Conservation (phyloP, 2,329 filamentous ascomycete species). For the Beauveria scarabaeidicola region DNA sequence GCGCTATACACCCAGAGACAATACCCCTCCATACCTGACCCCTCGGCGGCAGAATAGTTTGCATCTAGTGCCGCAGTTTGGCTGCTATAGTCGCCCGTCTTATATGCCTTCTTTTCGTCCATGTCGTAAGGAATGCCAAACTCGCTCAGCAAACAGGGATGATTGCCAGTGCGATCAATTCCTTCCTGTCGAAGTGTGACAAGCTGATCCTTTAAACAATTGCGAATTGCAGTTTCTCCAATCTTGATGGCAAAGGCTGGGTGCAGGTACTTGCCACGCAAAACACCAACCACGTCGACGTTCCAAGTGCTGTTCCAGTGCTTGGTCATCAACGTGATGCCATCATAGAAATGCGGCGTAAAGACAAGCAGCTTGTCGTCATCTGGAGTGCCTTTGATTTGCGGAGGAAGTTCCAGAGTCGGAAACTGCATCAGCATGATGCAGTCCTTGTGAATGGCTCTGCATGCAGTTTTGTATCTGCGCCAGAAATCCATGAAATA, state of each 20-base stretch:
- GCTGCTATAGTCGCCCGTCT: conserved; percentile 88
- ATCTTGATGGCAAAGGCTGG: conserved; percentile 89
- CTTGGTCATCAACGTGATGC: conserved; percentile 93
- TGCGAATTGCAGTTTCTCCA: conserved; percentile 87
- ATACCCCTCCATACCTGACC: conserved; percentile 73
- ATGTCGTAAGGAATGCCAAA: conserved; percentile 98
- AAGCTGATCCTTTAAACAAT: conserved; percentile 85
- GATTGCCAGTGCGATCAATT: conserved; percentile 75
- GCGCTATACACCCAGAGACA: conserved; percentile 82
- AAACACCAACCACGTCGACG: conserved; percentile 84
- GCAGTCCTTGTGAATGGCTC: conserved; percentile 65
- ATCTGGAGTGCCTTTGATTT: conserved; percentile 77
- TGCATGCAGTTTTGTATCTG: conserved; percentile 64
- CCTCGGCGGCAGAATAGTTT: conserved; percentile 88
- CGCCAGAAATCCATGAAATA: conserved; percentile 87
- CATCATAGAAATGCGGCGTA: conserved; percentile 93
- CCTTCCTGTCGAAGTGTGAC: conserved; percentile 78
- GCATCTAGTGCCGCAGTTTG: conserved; percentile 91
- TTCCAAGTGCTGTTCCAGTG: conserved; percentile 99
- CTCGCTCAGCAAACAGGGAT: conserved; percentile 84
- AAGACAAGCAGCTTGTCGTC: conserved; percentile 89
- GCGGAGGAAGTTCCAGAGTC: conserved; percentile 82
- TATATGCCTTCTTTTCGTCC: conserved; percentile 93
- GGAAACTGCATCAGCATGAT: conserved; percentile 89
- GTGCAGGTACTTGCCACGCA: conserved; percentile 79